phyloP scores from a whole-genome alignment of 768 basidiomycete species.

The Chalciporus chontae region DNA sequence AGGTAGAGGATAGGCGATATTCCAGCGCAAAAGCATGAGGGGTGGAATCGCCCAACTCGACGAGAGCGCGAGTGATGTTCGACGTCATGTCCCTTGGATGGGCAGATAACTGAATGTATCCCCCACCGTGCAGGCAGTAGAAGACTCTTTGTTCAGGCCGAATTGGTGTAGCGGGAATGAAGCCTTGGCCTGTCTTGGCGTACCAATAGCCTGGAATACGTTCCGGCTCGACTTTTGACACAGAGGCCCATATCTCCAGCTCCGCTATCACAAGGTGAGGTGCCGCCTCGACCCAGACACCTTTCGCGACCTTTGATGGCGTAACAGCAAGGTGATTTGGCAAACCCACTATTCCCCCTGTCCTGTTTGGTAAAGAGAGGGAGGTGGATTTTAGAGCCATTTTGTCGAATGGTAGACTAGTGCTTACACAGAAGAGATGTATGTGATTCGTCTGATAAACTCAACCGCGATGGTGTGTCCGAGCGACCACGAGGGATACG shows the following conservation, averaged over 20 bases:
- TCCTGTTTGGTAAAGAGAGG: constrained; percentile 2
- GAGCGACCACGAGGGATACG: constrained; percentile 45
- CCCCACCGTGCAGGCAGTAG: constrained; percentile 65
- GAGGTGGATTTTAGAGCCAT: neutral
- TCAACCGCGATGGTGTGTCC: constrained; percentile 37
- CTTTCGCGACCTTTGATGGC: constrained; percentile 10
- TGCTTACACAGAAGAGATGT: constrained; percentile 21
- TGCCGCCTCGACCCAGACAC: constrained; percentile 33
- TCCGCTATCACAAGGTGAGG: constrained; percentile 31
- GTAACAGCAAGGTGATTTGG: constrained; percentile 12
- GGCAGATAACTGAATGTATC: constrained; percentile 50
- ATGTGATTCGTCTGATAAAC: constrained; percentile 26
- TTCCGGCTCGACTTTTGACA: constrained; percentile 37
- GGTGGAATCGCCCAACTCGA: constrained; percentile 43
- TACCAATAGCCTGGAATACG: constrained; percentile 59
- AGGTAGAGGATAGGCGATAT: constrained; percentile 60
- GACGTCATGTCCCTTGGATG: constrained; percentile 51
- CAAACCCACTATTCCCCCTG: constrained; percentile 1
- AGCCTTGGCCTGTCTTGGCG: constrained; percentile 38
- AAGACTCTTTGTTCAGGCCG: constrained; percentile 52
- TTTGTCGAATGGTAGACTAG: neutral
- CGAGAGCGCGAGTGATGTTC: constrained; percentile 42
- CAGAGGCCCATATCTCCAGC: constrained; percentile 22
- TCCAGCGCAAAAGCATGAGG: constrained; percentile 59
- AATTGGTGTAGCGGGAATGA: constrained; percentile 34